A percentile compares a stretch with the other conserved stretches of the same genome.
These are phyloP conservation scores for Lachancea thermotolerans DNA, from an alignment of 805 yeast genomes.

Conservation along the genomic window DNA sequence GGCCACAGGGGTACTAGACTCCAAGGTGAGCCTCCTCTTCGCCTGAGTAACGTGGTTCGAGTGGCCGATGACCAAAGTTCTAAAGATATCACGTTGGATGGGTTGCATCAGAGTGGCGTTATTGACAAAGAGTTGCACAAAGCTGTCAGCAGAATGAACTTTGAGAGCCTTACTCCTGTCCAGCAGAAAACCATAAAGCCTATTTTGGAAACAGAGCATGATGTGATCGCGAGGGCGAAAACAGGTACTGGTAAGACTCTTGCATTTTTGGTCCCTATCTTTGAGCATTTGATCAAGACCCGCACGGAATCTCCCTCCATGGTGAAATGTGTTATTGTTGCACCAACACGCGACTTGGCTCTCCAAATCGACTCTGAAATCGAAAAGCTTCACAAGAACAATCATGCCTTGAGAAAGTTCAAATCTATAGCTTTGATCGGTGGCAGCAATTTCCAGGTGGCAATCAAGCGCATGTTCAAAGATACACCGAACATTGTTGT, in stretches of 20 bases:
- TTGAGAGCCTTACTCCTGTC: conserved; percentile 55
- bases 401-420: conserved; percentile 26
- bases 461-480: conserved; percentile 33
- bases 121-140: conserved; percentile 26
- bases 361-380: conserved; percentile 69
- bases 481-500: conserved; percentile 54
- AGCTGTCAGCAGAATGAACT: conserved; percentile 40
- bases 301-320: conserved; percentile 28
- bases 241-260: conserved; percentile 95
- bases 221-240: conserved; percentile 81
- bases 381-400: conserved; percentile 36
- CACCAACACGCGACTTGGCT: conserved; percentile 91
- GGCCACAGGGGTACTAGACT: too few species aligned
- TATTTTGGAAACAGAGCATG: conserved; percentile 44
- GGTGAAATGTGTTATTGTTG: conserved; percentile 61
- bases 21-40: background rate
- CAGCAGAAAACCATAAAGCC: conserved; percentile 60
- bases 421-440: conserved; percentile 58
- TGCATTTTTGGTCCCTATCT: conserved; percentile 77
- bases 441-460: conserved; percentile 42
- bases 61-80: conserved; percentile 1
- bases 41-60: conserved; percentile 1
- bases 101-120: conserved; percentile 25
- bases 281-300: conserved; percentile 45
- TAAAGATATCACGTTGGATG: conserved; percentile 23